These are phyloP conservation scores for Yamadazyma conglobata DNA, from an alignment of 1,139 yeast genomes.

Conservation along the genomic window DNA sequence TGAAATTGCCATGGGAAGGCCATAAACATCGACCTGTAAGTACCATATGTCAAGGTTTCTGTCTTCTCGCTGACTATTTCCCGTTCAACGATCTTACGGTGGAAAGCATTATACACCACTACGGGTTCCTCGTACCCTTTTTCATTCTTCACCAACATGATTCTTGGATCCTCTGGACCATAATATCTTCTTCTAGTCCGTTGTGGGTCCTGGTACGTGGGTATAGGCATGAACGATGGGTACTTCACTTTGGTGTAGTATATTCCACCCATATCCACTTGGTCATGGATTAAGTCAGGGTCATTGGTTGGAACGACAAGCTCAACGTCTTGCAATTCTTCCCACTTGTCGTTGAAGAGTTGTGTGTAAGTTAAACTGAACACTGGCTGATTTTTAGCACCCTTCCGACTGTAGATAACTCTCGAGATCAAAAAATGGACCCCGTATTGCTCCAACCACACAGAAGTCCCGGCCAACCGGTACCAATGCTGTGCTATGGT, in stretches of 20 bases:
- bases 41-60: constrained; percentile 15
- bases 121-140: constrained; percentile 37
- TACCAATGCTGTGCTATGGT: constrained; percentile 24
- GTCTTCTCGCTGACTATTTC: constrained; percentile 17
- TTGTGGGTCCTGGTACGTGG: constrained; percentile 28
- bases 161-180: constrained; percentile 46
- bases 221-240: constrained; percentile 32
- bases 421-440: constrained; percentile 32
- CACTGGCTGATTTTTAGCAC: constrained; percentile 20
- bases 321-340: constrained; percentile 21
- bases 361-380: constrained; percentile 27
- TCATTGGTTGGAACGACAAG: constrained; percentile 24
- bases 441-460: constrained; percentile 31
- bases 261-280: constrained; percentile 13
- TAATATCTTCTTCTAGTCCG: constrained; percentile 22
- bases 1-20: constrained; percentile 36
- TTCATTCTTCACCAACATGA: constrained; percentile 28
- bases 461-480: constrained; percentile 31
- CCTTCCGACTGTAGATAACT: constrained; percentile 23
- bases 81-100: constrained; percentile 19
- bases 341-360: constrained; percentile 26
- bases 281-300: constrained; percentile 14
- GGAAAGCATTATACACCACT: constrained; percentile 31
- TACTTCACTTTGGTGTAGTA: constrained; percentile 22
- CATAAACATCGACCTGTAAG: constrained; percentile 29